Conservation (phyloP, 768 basidiomycete genomes). For the Rhizopogon sp. region DNA sequence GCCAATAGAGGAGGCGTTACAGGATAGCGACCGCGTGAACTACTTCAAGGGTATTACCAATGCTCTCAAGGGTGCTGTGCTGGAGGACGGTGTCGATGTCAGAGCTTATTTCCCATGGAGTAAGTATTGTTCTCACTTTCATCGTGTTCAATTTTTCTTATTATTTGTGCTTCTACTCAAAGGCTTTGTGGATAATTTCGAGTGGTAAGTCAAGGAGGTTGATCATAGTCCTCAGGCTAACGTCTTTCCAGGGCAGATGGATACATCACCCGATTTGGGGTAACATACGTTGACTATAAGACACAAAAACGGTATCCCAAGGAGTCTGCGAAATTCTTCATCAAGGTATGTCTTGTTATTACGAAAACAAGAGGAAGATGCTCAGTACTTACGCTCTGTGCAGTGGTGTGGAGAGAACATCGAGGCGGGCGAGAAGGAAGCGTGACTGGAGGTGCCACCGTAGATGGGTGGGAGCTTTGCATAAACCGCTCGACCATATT, state of each 20-base stretch:
- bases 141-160: not conserved
- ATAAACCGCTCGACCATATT: too few species aligned
- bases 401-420: conserved; percentile 30
- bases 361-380: not conserved
- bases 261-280: conserved; percentile 62
- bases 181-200: conserved; percentile 70
- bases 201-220: conserved; percentile 37
- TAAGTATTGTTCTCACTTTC: conserved; percentile 24
- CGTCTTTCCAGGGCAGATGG: conserved; percentile 48
- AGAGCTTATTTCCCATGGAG: conserved; percentile 67
- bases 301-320: conserved; percentile 66
- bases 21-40: conserved; percentile 59
- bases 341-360: conserved; percentile 35
- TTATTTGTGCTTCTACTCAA: not conserved
- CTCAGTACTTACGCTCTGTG: not conserved
- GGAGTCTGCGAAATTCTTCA: conserved; percentile 51
- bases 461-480: too few species aligned
- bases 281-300: conserved; percentile 67
- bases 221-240: not conserved
- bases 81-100: conserved; percentile 60
- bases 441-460: too few species aligned
- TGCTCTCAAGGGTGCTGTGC: conserved; percentile 51
- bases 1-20: conserved; percentile 47
- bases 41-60: conserved; percentile 60
- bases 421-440: conserved; percentile 3